Evolutionary conservation across 352 stramenopile species (phyloP).

Genomic region (Pythium coloratum): DNA sequence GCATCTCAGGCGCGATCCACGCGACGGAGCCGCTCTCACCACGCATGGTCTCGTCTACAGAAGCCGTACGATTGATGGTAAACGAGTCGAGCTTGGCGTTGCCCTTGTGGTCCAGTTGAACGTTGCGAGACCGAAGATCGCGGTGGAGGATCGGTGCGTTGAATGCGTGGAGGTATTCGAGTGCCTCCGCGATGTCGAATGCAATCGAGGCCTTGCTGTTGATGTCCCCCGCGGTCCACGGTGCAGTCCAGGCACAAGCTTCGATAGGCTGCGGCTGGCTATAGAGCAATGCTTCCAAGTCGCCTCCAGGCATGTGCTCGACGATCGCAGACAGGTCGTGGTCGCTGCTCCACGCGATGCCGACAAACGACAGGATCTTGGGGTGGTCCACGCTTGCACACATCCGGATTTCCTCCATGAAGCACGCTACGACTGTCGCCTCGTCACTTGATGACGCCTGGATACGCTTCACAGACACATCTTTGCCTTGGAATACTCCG

Average conservation of each 20-base stretch:
- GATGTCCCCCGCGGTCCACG: background rate
- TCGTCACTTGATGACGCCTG: too few species aligned
- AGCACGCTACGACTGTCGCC: too few species aligned
- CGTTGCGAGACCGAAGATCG: constrained; percentile 19
- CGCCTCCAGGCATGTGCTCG: too few species aligned
- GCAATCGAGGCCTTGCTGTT: constrained; percentile 3
- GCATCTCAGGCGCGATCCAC: constrained; percentile 16
- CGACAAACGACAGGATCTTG: too few species aligned
- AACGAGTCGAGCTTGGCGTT: constrained; percentile 13
- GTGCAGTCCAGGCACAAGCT: background rate
- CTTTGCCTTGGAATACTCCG: too few species aligned
- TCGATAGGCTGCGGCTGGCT: background rate
- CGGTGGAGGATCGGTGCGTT: constrained; percentile 14
- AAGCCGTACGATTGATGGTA: constrained; percentile 8
- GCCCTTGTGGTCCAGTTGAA: constrained; percentile 1
- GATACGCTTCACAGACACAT: too few species aligned
- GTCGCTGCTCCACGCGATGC: too few species aligned
- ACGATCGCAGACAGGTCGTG: too few species aligned
- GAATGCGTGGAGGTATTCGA: constrained; percentile 25
- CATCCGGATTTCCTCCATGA: too few species aligned
- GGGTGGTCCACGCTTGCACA: too few species aligned
- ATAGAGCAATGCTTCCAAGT: too few species aligned
- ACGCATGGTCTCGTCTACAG: constrained; percentile 19
- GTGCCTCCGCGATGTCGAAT: constrained; percentile 13
- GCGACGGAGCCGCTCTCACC: constrained; percentile 22